These are phyloP conservation scores for Fremontodendron californicum DNA, from an alignment of 345 rosid genomes.

Conservation along the genomic window DNA sequence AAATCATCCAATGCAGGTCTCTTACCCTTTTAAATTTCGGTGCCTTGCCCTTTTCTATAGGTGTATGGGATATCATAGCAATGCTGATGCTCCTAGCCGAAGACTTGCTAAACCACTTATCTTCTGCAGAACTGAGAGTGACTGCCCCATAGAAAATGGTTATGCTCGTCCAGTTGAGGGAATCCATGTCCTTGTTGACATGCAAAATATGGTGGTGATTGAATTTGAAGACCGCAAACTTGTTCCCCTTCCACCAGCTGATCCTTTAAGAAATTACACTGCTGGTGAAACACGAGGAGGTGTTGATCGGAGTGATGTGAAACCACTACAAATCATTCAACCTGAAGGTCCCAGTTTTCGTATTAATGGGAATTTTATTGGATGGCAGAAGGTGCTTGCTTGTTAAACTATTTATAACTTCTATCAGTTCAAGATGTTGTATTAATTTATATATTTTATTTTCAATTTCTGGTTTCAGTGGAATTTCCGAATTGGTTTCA, in stretches of 20 bases:
- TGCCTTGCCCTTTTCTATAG: constrained; percentile 20
- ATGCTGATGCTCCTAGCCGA: constrained; percentile 62
- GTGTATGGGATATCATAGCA: constrained; percentile 70
- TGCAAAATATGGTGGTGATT: constrained; percentile 72
- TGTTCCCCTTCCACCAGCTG: constrained; percentile 66
- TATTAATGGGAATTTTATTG: constrained; percentile 52
- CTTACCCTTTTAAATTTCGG: constrained; percentile 2
- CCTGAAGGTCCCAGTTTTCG: constrained; percentile 85
- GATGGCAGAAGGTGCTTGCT: constrained; percentile 64
- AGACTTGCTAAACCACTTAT: constrained; percentile 68
- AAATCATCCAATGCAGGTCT: background rate
- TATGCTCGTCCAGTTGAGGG: constrained; percentile 79
- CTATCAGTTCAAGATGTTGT: constrained; percentile 9
- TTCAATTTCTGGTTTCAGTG: constrained; percentile 38
- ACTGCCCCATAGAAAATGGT: constrained; percentile 75
- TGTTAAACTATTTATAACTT: background rate
- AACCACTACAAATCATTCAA: constrained; percentile 62
- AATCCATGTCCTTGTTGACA: constrained; percentile 63
- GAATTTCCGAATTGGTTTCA: constrained; percentile 76
- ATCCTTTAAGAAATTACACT: constrained; percentile 70
- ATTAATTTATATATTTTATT: background rate
- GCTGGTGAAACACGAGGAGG: constrained; percentile 71
- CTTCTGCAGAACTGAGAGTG: constrained; percentile 69
- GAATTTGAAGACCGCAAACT: constrained; percentile 71
- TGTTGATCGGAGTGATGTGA: constrained; percentile 71